phyloP scores from a whole-genome alignment of 441 rosid genomes.

The Eruca vesicaria region DNA sequence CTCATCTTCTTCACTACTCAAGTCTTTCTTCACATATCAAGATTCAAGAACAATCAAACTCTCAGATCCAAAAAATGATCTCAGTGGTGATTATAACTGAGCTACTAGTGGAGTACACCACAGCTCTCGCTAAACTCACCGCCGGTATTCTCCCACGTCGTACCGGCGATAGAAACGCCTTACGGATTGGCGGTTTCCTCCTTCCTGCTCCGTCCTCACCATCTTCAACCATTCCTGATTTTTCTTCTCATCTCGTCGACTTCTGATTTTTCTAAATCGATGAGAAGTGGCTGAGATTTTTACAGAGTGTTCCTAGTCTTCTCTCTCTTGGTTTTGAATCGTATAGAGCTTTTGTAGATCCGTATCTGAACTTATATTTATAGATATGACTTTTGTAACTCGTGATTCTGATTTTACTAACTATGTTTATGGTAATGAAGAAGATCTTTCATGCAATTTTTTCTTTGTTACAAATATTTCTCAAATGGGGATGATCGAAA shows the following conservation, averaged over 20 bases:
- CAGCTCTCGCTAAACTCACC: conserved; percentile 44
- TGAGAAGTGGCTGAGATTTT: background rate
- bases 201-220: conserved; percentile 16
- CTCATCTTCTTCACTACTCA: conserved; percentile 21
- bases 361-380: background rate
- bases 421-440: background rate
- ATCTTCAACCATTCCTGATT: conserved; percentile 21
- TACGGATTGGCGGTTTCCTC: conserved; percentile 30
- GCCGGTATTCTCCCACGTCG: conserved; percentile 41
- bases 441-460: background rate
- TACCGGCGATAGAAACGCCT: conserved; percentile 20
- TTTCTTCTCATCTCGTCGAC: conserved; percentile 35
- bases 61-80: conserved; percentile 39
- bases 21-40: background rate
- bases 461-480: background rate
- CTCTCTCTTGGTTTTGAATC: background rate
- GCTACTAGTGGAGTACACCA: conserved; percentile 49
- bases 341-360: background rate
- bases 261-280: conserved; percentile 14
- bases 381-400: background rate
- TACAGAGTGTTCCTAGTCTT: background rate
- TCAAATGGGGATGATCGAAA: background rate
- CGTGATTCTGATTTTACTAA: background rate
- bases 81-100: conserved; percentile 45
- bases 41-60: background rate